phyloP scores from a whole-genome alignment of 2,329 filamentous ascomycete genomes.

The Alternaria infectoria region DNA sequence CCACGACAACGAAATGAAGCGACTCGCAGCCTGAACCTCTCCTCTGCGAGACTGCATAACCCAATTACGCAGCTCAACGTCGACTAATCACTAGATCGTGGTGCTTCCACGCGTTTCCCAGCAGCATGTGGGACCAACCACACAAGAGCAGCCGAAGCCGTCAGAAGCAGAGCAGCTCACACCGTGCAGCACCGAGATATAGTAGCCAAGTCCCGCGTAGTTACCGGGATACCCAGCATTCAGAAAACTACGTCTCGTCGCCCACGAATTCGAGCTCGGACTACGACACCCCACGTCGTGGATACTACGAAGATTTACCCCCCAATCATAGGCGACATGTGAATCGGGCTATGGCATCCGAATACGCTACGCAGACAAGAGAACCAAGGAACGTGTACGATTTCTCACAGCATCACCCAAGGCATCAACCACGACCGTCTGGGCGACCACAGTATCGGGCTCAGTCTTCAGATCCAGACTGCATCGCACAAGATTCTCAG shows the following conservation, averaged over 20 bases:
- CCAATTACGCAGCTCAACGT: slow-evolving; percentile 4
- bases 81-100: neutral
- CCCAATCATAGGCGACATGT: neutral
- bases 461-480: slow-evolving; percentile 3
- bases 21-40: neutral
- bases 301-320: neutral
- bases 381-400: neutral
- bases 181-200: neutral
- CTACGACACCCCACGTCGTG: slow-evolving; percentile 5
- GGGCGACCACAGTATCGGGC: neutral
- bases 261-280: slow-evolving; percentile 4
- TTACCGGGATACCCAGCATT: slow-evolving; percentile 1
- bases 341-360: neutral
- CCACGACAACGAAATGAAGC: slow-evolving; percentile 5
- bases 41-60: neutral
- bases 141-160: neutral
- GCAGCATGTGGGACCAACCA: slow-evolving; percentile 6
- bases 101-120: neutral
- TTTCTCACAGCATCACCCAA: neutral
- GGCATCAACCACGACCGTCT: neutral
- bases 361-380: slow-evolving; percentile 1
- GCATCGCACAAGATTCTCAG: neutral
- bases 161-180: neutral
- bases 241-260: slow-evolving; percentile 10
- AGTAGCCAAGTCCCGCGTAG: neutral